Evolutionary conservation across 257 asterid genomes (phyloP).

Genomic region (Mitragyna speciosa): DNA sequence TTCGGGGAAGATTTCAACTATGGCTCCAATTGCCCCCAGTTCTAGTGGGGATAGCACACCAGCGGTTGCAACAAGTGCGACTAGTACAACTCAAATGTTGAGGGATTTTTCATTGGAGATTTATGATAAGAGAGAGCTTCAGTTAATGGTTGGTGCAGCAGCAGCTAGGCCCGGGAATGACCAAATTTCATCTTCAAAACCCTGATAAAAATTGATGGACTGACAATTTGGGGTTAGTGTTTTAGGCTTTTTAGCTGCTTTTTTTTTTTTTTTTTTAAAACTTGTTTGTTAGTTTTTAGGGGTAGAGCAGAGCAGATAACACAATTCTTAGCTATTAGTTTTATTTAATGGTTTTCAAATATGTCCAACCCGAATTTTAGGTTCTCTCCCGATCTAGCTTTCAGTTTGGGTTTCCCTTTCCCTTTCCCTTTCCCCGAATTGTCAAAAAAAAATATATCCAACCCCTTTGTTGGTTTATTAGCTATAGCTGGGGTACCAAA

Average conservation of each 20-base stretch:
- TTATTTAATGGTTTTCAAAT: not conserved
- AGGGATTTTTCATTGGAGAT: slow-evolving; percentile 62
- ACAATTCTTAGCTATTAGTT: not conserved
- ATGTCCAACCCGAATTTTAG: too few species aligned
- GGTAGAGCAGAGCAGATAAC: not conserved
- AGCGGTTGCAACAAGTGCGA: slow-evolving; percentile 22
- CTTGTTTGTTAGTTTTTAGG: too few species aligned
- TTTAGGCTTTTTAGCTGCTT: not conserved
- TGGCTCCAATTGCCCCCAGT: slow-evolving; percentile 39
- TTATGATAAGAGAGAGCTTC: slow-evolving; percentile 72
- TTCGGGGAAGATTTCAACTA: slow-evolving; percentile 25
- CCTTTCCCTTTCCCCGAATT: too few species aligned
- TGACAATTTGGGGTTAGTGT: not conserved
- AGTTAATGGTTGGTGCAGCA: slow-evolving; percentile 51
- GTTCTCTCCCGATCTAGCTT: too few species aligned
- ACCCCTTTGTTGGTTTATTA: not conserved
- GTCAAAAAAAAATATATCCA: too few species aligned
- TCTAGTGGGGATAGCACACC: slow-evolving; percentile 15
- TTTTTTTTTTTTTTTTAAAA: not conserved
- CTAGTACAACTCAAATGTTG: slow-evolving; percentile 40
- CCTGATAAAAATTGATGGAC: slow-evolving; percentile 10
- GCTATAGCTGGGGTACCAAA: too few species aligned
- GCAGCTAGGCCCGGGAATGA: slow-evolving; percentile 31
- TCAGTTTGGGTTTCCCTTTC: too few species aligned
- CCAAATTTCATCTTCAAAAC: slow-evolving; percentile 44